Conservation (phyloP, 1,284 basidiomycete genomes). For the Meripilus lineatus region DNA sequence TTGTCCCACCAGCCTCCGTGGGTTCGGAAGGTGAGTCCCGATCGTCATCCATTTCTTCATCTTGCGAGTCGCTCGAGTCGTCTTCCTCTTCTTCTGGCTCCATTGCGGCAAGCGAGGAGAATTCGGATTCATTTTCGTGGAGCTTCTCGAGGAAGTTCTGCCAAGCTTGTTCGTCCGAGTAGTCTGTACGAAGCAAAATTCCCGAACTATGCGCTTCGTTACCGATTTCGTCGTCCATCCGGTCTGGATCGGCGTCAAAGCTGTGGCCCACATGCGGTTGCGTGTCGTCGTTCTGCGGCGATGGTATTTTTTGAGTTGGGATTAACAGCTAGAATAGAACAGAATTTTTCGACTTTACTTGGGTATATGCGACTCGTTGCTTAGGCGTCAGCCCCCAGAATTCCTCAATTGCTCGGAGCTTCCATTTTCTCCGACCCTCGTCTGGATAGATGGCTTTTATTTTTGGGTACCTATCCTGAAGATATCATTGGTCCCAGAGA, state of each 20-base stretch:
- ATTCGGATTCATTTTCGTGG: conserved; percentile 45
- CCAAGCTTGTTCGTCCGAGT: conserved; percentile 62
- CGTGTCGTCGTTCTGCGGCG: not conserved
- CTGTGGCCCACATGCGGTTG: conserved; percentile 5
- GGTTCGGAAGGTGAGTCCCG: not conserved
- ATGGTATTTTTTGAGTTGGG: conserved; percentile 3
- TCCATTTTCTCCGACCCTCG: conserved; percentile 37
- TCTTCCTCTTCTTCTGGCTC: conserved; percentile 22
- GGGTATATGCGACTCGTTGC: conserved; percentile 18
- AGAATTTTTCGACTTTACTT: conserved; percentile 14
- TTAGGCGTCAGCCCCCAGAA: conserved; percentile 33
- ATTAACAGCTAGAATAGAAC: conserved; percentile 4
- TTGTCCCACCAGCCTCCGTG: not conserved
- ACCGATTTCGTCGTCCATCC: conserved; percentile 32
- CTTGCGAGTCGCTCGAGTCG: conserved; percentile 14
- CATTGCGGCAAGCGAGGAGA: conserved; percentile 24
- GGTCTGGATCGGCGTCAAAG: conserved; percentile 42
- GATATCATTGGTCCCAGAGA: not conserved
- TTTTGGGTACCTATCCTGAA: conserved; percentile 32
- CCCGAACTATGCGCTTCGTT: conserved; percentile 39
- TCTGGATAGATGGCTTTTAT: conserved; percentile 30
- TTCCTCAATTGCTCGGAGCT: conserved; percentile 31
- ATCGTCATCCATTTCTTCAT: conserved; percentile 13
- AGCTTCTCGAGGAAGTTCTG: conserved; percentile 44
- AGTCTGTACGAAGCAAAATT: conserved; percentile 65